phyloP scores from a whole-genome alignment of 257 asterid species.

The Jaltomata sinuosa region DNA sequence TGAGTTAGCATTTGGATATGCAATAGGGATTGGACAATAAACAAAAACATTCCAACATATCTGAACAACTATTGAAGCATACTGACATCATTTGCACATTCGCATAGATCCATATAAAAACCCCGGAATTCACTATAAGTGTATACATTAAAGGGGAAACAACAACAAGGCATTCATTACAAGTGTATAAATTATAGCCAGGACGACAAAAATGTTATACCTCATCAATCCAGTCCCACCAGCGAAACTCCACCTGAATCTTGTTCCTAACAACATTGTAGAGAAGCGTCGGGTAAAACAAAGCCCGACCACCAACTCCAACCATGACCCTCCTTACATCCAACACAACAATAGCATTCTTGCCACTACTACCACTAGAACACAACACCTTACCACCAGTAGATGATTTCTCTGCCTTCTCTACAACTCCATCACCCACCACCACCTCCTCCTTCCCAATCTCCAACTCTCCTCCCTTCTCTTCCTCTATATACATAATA shows the following conservation, averaged over 20 bases:
- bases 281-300: slow-evolving; percentile 48
- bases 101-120: background rate
- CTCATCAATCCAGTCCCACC: slow-evolving; percentile 73
- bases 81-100: background rate
- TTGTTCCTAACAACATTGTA: slow-evolving; percentile 48
- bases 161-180: background rate
- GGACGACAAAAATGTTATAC: slow-evolving; percentile 5
- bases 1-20: background rate
- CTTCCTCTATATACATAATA: slow-evolving; percentile 44
- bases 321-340: slow-evolving; percentile 33
- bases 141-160: background rate
- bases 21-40: background rate
- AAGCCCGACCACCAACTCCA: slow-evolving; percentile 43
- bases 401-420: slow-evolving; percentile 1
- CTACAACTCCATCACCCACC: slow-evolving; percentile 3
- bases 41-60: background rate
- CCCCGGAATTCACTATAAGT: background rate
- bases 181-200: background rate
- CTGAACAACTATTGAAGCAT: background rate
- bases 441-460: slow-evolving; percentile 9
- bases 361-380: background rate
- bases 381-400: slow-evolving; percentile 1
- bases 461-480: slow-evolving; percentile 14
- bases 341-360: slow-evolving; percentile 9
- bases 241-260: slow-evolving; percentile 40